Conservation (phyloP, 345 rosid genomes). For the Salix dunnii region DNA sequence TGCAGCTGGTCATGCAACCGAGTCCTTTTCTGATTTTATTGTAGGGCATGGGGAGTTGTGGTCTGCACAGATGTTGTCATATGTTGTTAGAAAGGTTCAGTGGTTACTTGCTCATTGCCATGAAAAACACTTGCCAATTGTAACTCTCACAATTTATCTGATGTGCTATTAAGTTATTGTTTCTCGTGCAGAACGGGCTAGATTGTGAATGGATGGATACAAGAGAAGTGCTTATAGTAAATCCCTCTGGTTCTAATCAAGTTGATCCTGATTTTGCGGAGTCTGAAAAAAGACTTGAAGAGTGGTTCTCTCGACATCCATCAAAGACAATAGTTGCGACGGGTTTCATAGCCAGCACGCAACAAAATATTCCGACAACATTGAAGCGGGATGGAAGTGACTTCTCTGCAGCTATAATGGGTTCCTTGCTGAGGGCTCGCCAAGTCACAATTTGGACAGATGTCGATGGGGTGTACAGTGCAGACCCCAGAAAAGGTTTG, state of each 20-base stretch:
- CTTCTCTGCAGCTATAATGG: slow-evolving; percentile 96
- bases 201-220: slow-evolving; percentile 98
- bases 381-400: slow-evolving; percentile 99
- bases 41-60: slow-evolving; percentile 97
- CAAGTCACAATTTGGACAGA: slow-evolving; percentile 99
- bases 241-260: slow-evolving; percentile 83
- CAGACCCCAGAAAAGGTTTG: slow-evolving; percentile 96
- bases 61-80: slow-evolving; percentile 90
- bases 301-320: slow-evolving; percentile 71
- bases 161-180: not conserved
- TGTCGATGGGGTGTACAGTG: slow-evolving; percentile 97
- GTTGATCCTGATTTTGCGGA: slow-evolving; percentile 89
- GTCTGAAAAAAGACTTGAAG: slow-evolving; percentile 70
- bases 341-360: slow-evolving; percentile 98
- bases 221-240: slow-evolving; percentile 87
- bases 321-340: slow-evolving; percentile 74
- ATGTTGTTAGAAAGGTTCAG: slow-evolving; percentile 73
- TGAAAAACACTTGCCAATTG: not conserved
- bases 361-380: slow-evolving; percentile 90
- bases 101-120: slow-evolving; percentile 3
- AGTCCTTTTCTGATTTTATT: slow-evolving; percentile 92
- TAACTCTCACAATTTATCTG: not conserved
- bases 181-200: slow-evolving; percentile 53
- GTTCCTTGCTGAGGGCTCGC: slow-evolving; percentile 73
- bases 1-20: slow-evolving; percentile 96